Percentiles rank a stretch among this genome's conserved stretches.
phyloP scores from a whole-genome alignment of 1,139 yeast species.

The Yamadazyma diddensiae region DNA sequence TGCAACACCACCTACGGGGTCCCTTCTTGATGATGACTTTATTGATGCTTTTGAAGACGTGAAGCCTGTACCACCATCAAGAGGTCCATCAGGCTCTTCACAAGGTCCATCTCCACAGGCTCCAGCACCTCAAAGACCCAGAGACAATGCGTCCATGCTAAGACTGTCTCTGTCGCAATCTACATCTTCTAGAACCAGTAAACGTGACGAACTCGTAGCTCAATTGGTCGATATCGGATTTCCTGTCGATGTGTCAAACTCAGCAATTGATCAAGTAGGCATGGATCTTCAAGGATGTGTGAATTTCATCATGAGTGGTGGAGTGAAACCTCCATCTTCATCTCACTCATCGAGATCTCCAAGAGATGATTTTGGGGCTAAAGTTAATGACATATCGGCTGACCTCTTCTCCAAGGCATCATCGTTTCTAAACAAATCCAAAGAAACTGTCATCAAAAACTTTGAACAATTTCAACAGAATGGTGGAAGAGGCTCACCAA shows the following conservation, averaged over 20 bases:
- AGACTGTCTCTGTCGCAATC: no score
- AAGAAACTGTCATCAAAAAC: constrained; percentile 61
- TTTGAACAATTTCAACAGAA: constrained; percentile 55
- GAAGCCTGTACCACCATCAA: constrained; percentile 8
- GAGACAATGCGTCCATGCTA: no score
- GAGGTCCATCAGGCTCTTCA: not conserved
- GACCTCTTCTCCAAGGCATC: constrained; percentile 67
- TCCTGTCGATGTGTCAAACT: constrained; percentile 54
- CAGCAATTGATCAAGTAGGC: constrained; percentile 60
- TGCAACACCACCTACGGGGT: constrained; percentile 2
- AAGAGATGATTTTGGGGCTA: constrained; percentile 17
- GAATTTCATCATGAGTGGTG: constrained; percentile 55
- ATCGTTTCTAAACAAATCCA: constrained; percentile 56
- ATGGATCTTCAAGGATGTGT: constrained; percentile 65
- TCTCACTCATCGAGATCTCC: constrained; percentile 5
- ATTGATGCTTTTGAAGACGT: constrained; percentile 32
- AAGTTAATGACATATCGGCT: constrained; percentile 59
- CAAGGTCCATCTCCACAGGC: not conserved
- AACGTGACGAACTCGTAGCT: constrained; percentile 56
- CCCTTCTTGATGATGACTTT: constrained; percentile 43
- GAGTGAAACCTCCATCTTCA: constrained; percentile 17
- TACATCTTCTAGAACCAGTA: not conserved
- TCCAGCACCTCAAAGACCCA: not conserved
- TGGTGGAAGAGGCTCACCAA: constrained; percentile 14
- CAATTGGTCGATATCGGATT: constrained; percentile 82